Conservation (phyloP, 2,329 filamentous ascomycete species). For the Cladophialophora chaetospira region DNA sequence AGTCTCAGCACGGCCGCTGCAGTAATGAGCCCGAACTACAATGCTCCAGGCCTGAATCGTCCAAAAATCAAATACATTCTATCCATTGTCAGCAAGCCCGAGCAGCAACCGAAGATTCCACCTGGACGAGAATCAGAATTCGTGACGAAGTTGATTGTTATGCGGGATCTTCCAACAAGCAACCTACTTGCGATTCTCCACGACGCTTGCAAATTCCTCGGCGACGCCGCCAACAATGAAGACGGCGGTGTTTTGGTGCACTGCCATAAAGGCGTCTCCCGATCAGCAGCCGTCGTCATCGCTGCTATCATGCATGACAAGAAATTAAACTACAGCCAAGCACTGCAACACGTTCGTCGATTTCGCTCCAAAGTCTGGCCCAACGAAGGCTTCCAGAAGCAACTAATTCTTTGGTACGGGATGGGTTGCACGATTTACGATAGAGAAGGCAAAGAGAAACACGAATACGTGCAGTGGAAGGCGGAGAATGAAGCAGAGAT, state of each 20-base stretch:
- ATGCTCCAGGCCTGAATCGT: constrained; percentile 14
- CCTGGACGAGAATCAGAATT: constrained; percentile 23
- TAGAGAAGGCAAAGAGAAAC: constrained; percentile 19
- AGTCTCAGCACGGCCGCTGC: constrained; percentile 28
- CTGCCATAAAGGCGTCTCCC: constrained; percentile 30
- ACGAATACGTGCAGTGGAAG: constrained; percentile 23
- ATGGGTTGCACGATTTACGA: constrained; percentile 24
- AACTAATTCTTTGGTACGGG: constrained; percentile 24
- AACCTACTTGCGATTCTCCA: constrained; percentile 22
- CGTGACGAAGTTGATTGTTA: too few species aligned
- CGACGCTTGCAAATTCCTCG: constrained; percentile 27
- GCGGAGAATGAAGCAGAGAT: constrained; percentile 20
- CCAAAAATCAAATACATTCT: constrained; percentile 28
- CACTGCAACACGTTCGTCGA: constrained; percentile 22
- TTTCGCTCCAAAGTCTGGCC: constrained; percentile 23
- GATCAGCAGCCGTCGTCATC: constrained; percentile 26
- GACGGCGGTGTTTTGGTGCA: constrained; percentile 30
- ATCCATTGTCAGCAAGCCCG: constrained; percentile 18
- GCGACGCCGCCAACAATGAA: constrained; percentile 14
- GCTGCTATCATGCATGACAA: constrained; percentile 29
- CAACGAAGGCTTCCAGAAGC: constrained; percentile 25
- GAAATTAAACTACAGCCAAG: constrained; percentile 24
- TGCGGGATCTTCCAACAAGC: too few species aligned
- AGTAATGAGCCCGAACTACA: constrained; percentile 28
- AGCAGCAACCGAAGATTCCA: constrained; percentile 20